Evolutionary conservation across 73 alveolate genomes (phyloP), one percentile per base, ranked within the genome.

Genomic region (Paramecium octaurelia): DNA sequence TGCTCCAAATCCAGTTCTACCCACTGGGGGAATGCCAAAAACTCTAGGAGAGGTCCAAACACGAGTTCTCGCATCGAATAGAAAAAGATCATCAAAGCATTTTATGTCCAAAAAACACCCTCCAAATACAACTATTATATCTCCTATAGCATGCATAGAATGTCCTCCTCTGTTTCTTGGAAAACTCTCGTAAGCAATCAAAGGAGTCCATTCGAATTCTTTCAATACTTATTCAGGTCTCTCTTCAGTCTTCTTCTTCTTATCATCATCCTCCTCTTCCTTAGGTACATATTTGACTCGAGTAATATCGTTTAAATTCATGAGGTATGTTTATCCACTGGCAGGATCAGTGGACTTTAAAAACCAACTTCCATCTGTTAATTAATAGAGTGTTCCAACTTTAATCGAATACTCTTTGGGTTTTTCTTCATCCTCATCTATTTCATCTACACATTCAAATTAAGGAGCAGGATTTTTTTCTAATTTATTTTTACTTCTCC

Each of bases 141-240:
- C 58, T 18, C 93, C 93, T 12, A 87, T 77, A 18, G 64, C 57
- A 54, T 42, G 84, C 69, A 87, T 58, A 5, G 89, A 64, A 54
- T 87, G 93, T 0, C 93, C 93, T 31, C 93, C 93, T 87, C 93
- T 87, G 18, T 77, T 58, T 87, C 73, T 44, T 23, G 93, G 93
- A 20, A 60, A 42, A 35, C 48, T 59, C 8, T 64, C 93, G 42
- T 24, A 73, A 68, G 87, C 38, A 20, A 60, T 42, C 42, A 87
- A 44, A 40, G 84, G 71, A 42, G 43, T 64, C 93, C 93, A 87
- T 59, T 60, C 93, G 40, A 87, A 87, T 58, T 75, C 88, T 40
- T 36, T 75, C 2, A 75, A 75, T 75, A 31, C 6, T 40, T 75
- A 75, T 36, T 31, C 40, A 11, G 68, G 88, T 16, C 18, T 11